Base-by-base conservation (phyloP, 1,139 yeast species). In the Debaryomycetaceae sp. region DNA sequence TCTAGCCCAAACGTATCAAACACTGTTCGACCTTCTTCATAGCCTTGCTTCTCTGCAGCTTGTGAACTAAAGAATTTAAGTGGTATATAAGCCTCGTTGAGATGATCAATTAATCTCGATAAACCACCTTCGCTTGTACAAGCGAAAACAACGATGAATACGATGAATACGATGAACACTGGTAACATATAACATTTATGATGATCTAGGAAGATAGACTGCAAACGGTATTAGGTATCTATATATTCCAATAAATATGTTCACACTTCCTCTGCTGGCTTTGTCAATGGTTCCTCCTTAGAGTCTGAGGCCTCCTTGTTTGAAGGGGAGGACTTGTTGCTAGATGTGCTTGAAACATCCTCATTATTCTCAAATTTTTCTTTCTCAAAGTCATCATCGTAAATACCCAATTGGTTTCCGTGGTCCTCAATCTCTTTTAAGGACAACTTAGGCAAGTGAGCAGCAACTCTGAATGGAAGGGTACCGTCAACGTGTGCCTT, bases 381-480 rank as follows among this genome's bases (percentile, higher is more conserved):
- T 59, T 68, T 68, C 51, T 69, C 73, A 42, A 65, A 64, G 47
- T 72, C 77, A 39, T 56, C 66, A 41, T 70, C 75, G 55, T 63
- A 72, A 45, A 76, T 60, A 40, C 80, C 80, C 54, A 76, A 66
- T 51, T 65, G 70, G 48, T 56, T 65, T 60, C 78, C 80, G 49
- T 75, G 75, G 43, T 63, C 68, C 60, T 76, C 80, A 50, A 76
- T 68, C 55, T 76, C 76, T 50, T 63, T 59, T 45, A 56, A 59
- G 14, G 70, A 55, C 47, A 76, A 64, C 55, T 70, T 72, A 39
- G 80, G 80, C 65, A 76, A 51, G 43, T 73, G 66, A 37, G 72
- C 69, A 38, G 81, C 81, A 40, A 76, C 77, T 58, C 73, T 64
- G 68, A 69, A 75, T 33, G 78, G 73, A 48, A 72, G 73, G 47